phyloP scores from a whole-genome alignment of 2,329 filamentous ascomycete genomes.

The Alternaria solani region DNA sequence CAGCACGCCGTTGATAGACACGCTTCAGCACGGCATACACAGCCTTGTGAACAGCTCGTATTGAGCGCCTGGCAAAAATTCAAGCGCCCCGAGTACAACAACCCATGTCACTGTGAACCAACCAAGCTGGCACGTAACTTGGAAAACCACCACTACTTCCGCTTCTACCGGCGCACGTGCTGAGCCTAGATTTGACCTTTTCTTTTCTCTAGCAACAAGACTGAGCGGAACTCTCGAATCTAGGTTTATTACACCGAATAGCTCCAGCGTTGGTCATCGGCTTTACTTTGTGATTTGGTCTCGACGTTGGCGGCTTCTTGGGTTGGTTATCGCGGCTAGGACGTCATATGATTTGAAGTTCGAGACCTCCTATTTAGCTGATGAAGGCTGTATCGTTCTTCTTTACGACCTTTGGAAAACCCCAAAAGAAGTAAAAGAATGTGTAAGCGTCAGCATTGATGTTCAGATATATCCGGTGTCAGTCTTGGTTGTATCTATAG shows the following conservation, averaged over 20 bases:
- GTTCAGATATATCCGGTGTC: not conserved
- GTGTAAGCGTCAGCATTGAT: not conserved
- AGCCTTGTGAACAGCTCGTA: not conserved
- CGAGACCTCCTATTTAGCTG: not conserved
- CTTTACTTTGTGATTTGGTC: not conserved
- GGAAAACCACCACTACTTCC: not conserved
- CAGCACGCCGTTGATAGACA: not conserved
- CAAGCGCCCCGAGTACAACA: not conserved
- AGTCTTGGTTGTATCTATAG: not conserved
- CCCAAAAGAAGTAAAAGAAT: too few relatives aligned
- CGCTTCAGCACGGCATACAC: not conserved
- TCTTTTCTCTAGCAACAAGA: too few relatives aligned
- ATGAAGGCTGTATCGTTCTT: not conserved
- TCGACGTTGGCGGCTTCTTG: not conserved
- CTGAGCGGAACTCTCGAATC: too few relatives aligned
- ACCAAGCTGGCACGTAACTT: not conserved
- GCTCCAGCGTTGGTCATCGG: not conserved
- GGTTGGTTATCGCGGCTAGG: not conserved
- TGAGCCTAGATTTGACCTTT: too few relatives aligned
- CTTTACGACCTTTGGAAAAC: not conserved
- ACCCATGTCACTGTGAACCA: not conserved
- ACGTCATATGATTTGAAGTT: not conserved
- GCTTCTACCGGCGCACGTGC: not conserved
- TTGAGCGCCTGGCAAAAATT: not conserved
- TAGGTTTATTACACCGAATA: not conserved